A percentile compares a stretch with the other conserved stretches of the same genome.
Evolutionary conservation across 2,329 filamentous ascomycete species (phyloP).

Genomic region (Xylaria sp.): DNA sequence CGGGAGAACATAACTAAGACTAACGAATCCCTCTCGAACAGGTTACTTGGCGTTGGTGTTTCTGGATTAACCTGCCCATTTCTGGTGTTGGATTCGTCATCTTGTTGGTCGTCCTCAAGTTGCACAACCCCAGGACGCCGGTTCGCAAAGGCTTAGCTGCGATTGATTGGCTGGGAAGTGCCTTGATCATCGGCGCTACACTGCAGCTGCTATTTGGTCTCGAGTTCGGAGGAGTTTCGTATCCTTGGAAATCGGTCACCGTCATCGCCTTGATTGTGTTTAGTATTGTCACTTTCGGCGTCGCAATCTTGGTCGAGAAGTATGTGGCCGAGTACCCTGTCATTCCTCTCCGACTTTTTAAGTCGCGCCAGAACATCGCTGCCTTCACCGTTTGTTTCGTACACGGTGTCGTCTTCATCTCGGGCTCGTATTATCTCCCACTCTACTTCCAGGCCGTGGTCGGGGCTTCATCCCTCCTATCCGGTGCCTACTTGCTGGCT

Average conservation of each 20-base stretch:
- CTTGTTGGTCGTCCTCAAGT: conserved; percentile 71
- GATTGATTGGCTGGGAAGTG: conserved; percentile 67
- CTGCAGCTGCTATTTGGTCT: conserved; percentile 89
- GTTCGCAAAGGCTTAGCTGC: conserved; percentile 71
- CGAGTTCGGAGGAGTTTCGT: conserved; percentile 81
- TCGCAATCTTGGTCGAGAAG: conserved; percentile 80
- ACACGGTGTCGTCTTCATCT: conserved; percentile 82
- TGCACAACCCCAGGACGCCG: conserved; percentile 75
- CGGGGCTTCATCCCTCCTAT: conserved; percentile 70
- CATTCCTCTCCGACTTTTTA: conserved; percentile 79
- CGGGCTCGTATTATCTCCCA: conserved; percentile 81
- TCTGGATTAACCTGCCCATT: conserved; percentile 71
- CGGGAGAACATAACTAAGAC: background rate
- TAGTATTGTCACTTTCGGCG: conserved; percentile 68
- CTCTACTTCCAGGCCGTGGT: conserved; percentile 81
- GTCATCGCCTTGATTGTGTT: conserved; percentile 84
- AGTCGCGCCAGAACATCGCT: conserved; percentile 71
- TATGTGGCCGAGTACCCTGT: conserved; percentile 80
- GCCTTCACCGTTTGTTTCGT: conserved; percentile 74
- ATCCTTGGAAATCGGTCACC: conserved; percentile 79
- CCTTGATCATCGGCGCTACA: conserved; percentile 77
- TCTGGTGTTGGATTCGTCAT: conserved; percentile 60
- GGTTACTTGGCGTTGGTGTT: conserved; percentile 75
- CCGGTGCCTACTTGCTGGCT: conserved; percentile 77
- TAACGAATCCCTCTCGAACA: conserved; percentile 3